Evolutionary conservation across 2,329 filamentous ascomycete species (phyloP), one percentile per base, ranked within the genome.

Genomic region (Diaporthe vexans): DNA sequence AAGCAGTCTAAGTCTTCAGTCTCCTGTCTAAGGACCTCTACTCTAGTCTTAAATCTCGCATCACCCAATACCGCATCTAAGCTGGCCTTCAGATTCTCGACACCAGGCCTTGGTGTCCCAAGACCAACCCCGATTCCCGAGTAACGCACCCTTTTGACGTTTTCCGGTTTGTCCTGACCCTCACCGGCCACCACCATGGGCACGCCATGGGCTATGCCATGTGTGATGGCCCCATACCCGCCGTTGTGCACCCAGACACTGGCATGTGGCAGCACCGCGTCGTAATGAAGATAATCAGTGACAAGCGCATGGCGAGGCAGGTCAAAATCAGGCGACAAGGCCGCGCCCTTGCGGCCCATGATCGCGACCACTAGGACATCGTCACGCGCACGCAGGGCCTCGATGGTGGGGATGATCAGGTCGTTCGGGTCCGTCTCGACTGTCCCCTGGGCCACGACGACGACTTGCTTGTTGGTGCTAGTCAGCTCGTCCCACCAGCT

Each of bases 141-240:
- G 76, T 77, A 83, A 3, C 80, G 81, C 2, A 84, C 79, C 2
- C 83, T 77, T 43, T 77, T 78, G 6, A 81, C 79, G 73, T 83
- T 85, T 74, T 85, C 84, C 7, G 79, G 78, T 79, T 85, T 85
- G 76, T 85, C 84, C 80, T 85, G 83, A 0, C 82, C 83, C 73
- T 85, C 83, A 21, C 83, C 84, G 0, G 83, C 83, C 3, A 83
- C 79, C 0, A 85, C 82, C 82, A 84, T 83, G 4, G 84, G 83
- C 29, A 85, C 81, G 5, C 82, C 84, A 69, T 84, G 80, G 9
- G 82, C 82, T 58, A 85, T 81, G 17, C 83, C 84, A 71, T 85
- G 84, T 67, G 80, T 82, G 13, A 84, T 80, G 5, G 83, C 84
- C 6, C 84, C 84, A 74, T 84, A 85, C 1, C 84, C 84, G 2